Evolutionary conservation across 2,329 filamentous ascomycete species (phyloP), one percentile per base, ranked within the genome.

Genomic region (Fusarium sp.): DNA sequence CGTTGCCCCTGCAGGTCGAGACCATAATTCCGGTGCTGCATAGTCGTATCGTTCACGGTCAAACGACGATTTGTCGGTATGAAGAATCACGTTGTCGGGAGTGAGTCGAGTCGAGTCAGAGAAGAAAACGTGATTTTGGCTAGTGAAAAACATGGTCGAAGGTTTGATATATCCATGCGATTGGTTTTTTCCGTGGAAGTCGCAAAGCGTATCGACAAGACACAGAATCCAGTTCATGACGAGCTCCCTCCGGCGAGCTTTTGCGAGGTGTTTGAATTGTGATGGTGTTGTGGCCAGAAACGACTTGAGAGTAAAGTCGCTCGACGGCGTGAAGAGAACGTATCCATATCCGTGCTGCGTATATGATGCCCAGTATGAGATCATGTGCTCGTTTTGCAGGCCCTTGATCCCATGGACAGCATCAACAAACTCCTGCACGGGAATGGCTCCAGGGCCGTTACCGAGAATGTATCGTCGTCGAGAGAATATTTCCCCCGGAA

Each of bases 171-270:
- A 88, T 21, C 86, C 85, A 70, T 94, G 91, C 4, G 86, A 85
- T 23, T 87, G 83, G 2, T 88, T 87, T 46, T 84, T 84, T 64
- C 83, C 84, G 73, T 94, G 91, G 4, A 94, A 78, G 64, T 86
- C 91, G 52, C 88, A 86, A 17, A 93, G 74, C 2, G 90, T 88
- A 74, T 92, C 89, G 39, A 85, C 83, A 6, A 94, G 82, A 74
- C 91, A 94, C 72, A 91, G 88, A 71, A 93, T 86, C 91, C 91
- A 94, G 75, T 91, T 89, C 74, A 92, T 81, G 7, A 93, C 75
- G 17, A 90, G 79, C 44, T 82, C 79, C 32, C 88, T 83, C 24
- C 89, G 83, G 39, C 86, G 83, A 49, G 82, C 80, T 73, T 91
- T 91, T 5, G 85, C 71, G 12, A 92, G 75, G 51, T 84, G 85